Conservation (phyloP, 768 basidiomycete genomes). For the Dentipellis fragilis region DNA sequence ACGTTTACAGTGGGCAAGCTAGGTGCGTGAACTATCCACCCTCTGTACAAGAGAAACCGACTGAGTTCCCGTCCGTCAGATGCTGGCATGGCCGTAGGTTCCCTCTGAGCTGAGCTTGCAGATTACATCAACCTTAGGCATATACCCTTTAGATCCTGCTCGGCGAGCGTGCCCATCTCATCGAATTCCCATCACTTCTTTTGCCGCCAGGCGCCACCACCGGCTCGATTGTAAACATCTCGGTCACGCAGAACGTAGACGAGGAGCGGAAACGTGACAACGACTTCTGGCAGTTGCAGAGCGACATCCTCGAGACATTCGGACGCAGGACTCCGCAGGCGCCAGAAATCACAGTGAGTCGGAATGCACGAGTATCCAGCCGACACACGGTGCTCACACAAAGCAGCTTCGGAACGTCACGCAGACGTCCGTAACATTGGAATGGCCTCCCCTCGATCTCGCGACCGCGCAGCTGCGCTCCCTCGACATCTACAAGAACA, state of each 20-base stretch:
- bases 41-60: slow-evolving; percentile 1
- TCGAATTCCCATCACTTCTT: slow-evolving; percentile 95
- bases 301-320: slow-evolving; percentile 66
- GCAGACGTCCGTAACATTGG: slow-evolving; percentile 92
- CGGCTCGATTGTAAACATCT: slow-evolving; percentile 95
- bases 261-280: slow-evolving; percentile 78
- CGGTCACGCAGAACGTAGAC: slow-evolving; percentile 76
- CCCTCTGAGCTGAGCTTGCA: not conserved
- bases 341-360: slow-evolving; percentile 63
- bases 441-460: slow-evolving; percentile 83
- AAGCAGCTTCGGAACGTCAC: slow-evolving; percentile 81
- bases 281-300: slow-evolving; percentile 81
- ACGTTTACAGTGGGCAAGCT: slow-evolving; percentile 95
- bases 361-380: not conserved
- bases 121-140: not conserved
- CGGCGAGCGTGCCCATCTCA: slow-evolving; percentile 89
- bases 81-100: slow-evolving; percentile 84
- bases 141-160: slow-evolving; percentile 60
- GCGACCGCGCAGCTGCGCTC: slow-evolving; percentile 82
- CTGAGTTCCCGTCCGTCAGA: slow-evolving; percentile 33
- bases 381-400: not conserved
- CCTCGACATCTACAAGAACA: slow-evolving; percentile 89
- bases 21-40: slow-evolving; percentile 38
- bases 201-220: slow-evolving; percentile 87
- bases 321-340: slow-evolving; percentile 56